Evolutionary conservation across 192 early-diverging fungal genomes (phyloP).

Genomic region (Backusella tarrabulga): DNA sequence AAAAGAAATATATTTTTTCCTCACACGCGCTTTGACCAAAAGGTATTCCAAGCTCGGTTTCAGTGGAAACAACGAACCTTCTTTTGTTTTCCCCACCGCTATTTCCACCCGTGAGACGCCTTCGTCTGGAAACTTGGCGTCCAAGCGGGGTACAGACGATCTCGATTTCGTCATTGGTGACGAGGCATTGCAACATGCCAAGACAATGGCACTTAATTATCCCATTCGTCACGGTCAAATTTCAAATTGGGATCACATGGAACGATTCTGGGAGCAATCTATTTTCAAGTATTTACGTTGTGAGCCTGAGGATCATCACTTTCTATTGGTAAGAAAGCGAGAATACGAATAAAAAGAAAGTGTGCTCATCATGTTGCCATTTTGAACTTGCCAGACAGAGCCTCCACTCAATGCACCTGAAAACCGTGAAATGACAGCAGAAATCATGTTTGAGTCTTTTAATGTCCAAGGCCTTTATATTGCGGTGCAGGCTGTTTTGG

Average conservation of each 20-base stretch:
- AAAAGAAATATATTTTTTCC: not conserved
- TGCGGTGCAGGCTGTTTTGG: conserved; percentile 99
- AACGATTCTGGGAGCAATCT: conserved; percentile 97
- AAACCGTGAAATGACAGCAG: conserved; percentile 98
- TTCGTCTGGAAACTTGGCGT: conserved; percentile 70
- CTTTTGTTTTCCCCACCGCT: conserved; percentile 94
- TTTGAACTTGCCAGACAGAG: conserved; percentile 70
- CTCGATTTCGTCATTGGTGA: conserved; percentile 97
- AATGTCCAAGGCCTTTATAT: conserved; percentile 98
- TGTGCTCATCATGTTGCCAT: too few relatives aligned
- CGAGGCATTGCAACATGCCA: conserved; percentile 87
- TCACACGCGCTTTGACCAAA: not conserved
- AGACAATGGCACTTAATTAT: conserved; percentile 86
- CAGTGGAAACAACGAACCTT: conserved; percentile 92
- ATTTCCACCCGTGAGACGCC: conserved; percentile 77
- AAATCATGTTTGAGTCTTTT: conserved; percentile 99
- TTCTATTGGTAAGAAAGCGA: conserved; percentile 66
- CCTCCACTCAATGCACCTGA: conserved; percentile 97
- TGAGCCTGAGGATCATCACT: conserved; percentile 98
- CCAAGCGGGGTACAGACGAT: conserved; percentile 96
- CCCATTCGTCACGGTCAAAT: conserved; percentile 99
- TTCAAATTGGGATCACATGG: conserved; percentile 99
- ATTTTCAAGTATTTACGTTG: conserved; percentile 98
- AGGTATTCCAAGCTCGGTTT: conserved; percentile 98
- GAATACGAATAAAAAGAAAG: not conserved